A percentile compares a stretch with the other conserved stretches of the same genome.
These are phyloP conservation scores for Ascochyta viciae-villosae DNA, from an alignment of 2,329 filamentous ascomycete species.

Conservation along the genomic window DNA sequence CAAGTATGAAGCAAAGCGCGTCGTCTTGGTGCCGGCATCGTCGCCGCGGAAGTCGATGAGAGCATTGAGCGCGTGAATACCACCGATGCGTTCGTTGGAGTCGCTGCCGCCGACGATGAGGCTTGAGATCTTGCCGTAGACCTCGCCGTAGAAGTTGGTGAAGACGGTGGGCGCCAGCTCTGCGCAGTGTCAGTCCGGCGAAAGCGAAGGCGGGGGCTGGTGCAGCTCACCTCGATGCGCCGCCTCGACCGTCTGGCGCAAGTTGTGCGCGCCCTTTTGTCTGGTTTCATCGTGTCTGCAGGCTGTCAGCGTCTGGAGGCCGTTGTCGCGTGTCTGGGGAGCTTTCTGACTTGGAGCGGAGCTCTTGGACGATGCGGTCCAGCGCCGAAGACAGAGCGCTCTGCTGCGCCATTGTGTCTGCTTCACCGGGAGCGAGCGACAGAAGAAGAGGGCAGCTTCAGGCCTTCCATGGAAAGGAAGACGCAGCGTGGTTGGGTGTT, in stretches of 20 bases:
- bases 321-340: not conserved
- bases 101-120: conserved; percentile 87
- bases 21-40: conserved; percentile 91
- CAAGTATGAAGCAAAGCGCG: conserved; percentile 89
- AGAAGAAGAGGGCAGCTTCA: conserved; percentile 26
- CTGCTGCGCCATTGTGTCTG: conserved; percentile 48
- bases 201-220: conserved; percentile 15
- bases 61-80: conserved; percentile 88
- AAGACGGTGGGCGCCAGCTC: conserved; percentile 86
- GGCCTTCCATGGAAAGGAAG: conserved; percentile 46
- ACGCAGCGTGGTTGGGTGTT: conserved; percentile 1
- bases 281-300: conserved; percentile 55
- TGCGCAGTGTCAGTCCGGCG: conserved; percentile 44
- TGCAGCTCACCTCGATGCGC: conserved; percentile 54
- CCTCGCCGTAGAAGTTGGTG: conserved; percentile 70
- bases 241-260: conserved; percentile 54
- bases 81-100: conserved; percentile 86
- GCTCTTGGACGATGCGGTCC: conserved; percentile 63
- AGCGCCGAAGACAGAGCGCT: conserved; percentile 45
- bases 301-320: conserved; percentile 20
- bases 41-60: conserved; percentile 97
- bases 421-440: conserved; percentile 47
- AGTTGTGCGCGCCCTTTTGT: conserved; percentile 52
- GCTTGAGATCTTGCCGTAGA: conserved; percentile 70
- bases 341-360: conserved; percentile 61